Percentiles rank a stretch among this genome's conserved stretches.
phyloP scores from a whole-genome alignment of 2,329 filamentous ascomycete genomes.

The Penicillium sp. region DNA sequence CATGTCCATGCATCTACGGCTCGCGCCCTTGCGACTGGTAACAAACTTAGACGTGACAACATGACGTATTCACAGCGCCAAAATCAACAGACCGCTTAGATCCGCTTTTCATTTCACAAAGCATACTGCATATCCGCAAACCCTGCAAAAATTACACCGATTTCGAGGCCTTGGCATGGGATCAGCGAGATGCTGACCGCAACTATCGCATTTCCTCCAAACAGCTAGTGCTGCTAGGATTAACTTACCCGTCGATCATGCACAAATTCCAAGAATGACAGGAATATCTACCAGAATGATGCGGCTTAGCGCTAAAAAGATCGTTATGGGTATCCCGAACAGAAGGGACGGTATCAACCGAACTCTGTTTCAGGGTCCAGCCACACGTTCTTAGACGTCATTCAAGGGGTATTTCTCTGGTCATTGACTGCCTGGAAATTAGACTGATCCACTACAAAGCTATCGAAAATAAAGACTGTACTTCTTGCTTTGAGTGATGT shows the following conservation, averaged over 20 bases:
- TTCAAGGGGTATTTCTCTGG: not conserved
- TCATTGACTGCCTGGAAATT: too few relatives aligned
- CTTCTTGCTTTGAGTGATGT: not conserved
- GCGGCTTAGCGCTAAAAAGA: slow-evolving; percentile 13
- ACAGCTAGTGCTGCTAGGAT: not conserved
- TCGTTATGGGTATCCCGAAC: slow-evolving; percentile 4
- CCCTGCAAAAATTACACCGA: not conserved
- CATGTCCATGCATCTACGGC: slow-evolving; percentile 6
- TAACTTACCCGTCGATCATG: not conserved
- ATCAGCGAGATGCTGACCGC: not conserved
- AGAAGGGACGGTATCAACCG: slow-evolving; percentile 10
- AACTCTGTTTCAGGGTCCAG: slow-evolving; percentile 8
- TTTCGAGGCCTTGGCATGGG: not conserved
- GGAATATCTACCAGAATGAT: slow-evolving; percentile 4
- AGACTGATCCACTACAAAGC: not conserved
- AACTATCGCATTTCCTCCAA: not conserved
- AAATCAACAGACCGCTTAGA: not conserved
- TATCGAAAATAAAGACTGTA: not conserved
- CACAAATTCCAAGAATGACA: not conserved
- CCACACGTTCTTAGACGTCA: not conserved
- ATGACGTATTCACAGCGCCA: slow-evolving; percentile 11
- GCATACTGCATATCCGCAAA: not conserved
- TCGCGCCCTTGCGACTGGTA: slow-evolving; percentile 13
- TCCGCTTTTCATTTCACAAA: not conserved
- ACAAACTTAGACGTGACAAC: not conserved